Evolutionary conservation across 2,329 filamentous ascomycete genomes (phyloP).

Genomic region (Colletotrichum incanum): DNA sequence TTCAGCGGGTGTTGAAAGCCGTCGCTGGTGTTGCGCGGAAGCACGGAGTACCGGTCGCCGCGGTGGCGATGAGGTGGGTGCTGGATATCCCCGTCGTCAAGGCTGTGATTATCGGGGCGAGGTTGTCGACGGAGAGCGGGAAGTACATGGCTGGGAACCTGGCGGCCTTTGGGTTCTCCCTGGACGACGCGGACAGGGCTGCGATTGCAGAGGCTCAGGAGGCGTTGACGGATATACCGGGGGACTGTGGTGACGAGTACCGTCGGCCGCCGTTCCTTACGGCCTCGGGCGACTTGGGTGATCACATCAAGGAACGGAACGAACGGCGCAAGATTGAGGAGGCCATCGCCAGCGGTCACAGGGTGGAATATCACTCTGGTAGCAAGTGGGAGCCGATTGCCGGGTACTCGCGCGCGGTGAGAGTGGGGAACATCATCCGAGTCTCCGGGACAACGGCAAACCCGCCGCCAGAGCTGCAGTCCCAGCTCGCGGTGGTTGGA

Average conservation of each 20-base stretch:
- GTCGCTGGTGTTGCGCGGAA: conserved; percentile 57
- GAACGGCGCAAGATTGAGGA: conserved; percentile 12
- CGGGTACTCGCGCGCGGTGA: conserved; percentile 29
- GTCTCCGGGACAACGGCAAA: conserved; percentile 36
- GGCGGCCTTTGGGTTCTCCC: conserved; percentile 45
- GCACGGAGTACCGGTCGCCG: conserved; percentile 59
- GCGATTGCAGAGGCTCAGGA: conserved; percentile 42
- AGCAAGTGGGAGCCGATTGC: conserved; percentile 33
- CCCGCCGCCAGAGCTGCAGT: conserved; percentile 8
- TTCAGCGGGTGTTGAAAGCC: conserved; percentile 59
- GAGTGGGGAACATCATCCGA: neutral
- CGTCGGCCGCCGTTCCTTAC: conserved; percentile 39
- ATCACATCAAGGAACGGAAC: conserved; percentile 6
- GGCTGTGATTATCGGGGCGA: conserved; percentile 62
- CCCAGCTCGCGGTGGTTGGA: conserved; percentile 2
- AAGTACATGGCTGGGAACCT: conserved; percentile 51
- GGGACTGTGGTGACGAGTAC: conserved; percentile 49
- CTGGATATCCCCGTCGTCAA: conserved; percentile 64
- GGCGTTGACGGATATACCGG: conserved; percentile 44
- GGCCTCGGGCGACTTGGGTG: conserved; percentile 23
- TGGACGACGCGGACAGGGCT: conserved; percentile 44
- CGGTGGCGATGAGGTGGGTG: conserved; percentile 67
- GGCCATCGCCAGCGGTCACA: conserved; percentile 10
- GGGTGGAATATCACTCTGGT: conserved; percentile 23
- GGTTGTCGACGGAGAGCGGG: conserved; percentile 10